phyloP scores from a whole-genome alignment of 148 eudicot species.

The Persicaria tinctoria region DNA sequence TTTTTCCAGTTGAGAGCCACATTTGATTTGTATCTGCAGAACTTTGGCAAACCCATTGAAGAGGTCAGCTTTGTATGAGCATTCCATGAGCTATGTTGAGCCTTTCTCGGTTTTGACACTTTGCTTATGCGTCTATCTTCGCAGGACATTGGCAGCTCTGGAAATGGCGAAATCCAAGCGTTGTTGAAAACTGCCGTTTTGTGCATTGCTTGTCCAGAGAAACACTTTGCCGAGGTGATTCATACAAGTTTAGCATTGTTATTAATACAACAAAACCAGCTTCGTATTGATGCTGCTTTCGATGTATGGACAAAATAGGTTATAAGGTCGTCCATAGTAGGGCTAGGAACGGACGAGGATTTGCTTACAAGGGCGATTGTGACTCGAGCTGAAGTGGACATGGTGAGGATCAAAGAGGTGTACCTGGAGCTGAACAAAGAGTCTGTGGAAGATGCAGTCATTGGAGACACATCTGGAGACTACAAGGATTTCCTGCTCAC shows the following conservation, averaged over 20 bases:
- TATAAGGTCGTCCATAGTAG: slow-evolving; percentile 41
- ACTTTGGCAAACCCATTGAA: slow-evolving; percentile 41
- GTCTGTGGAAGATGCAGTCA: slow-evolving; percentile 49
- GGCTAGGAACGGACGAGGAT: slow-evolving; percentile 80
- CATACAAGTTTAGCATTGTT: neutral
- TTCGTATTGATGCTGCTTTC: neutral
- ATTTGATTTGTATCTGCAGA: slow-evolving; percentile 42
- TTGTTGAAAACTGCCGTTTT: slow-evolving; percentile 36
- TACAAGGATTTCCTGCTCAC: slow-evolving; percentile 60
- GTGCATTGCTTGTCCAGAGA: slow-evolving; percentile 73
- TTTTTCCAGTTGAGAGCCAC: slow-evolving; percentile 65
- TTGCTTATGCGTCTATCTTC: neutral
- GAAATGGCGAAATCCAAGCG: slow-evolving; percentile 37
- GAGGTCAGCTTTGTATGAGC: slow-evolving; percentile 28
- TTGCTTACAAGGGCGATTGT: slow-evolving; percentile 67
- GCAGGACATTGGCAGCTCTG: slow-evolving; percentile 58
- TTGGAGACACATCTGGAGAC: slow-evolving; percentile 69
- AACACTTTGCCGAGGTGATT: slow-evolving; percentile 74
- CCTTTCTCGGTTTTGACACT: neutral
- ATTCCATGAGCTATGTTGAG: neutral
- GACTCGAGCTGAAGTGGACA: slow-evolving; percentile 76
- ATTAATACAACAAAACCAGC: neutral
- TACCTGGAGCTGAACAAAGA: slow-evolving; percentile 33
- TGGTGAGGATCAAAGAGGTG: slow-evolving; percentile 46
- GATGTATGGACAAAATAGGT: slow-evolving; percentile 31